These are phyloP conservation scores for Lactarius tabidus DNA, from an alignment of 768 basidiomycete genomes.

Conservation along the genomic window DNA sequence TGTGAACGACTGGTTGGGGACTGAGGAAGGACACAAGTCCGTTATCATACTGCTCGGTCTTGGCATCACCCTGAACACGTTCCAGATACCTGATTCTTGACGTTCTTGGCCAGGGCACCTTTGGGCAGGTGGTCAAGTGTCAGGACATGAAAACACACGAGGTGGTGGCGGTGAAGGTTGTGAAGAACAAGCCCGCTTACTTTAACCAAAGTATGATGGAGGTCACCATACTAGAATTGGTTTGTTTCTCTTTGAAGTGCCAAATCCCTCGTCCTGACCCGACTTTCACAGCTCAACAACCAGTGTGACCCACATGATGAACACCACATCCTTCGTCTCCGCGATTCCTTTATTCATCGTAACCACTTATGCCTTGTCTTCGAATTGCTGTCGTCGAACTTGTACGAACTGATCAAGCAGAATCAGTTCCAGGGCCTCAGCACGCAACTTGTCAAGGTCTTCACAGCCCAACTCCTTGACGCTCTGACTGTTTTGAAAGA, in stretches of 20 bases:
- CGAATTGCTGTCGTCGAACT: slow-evolving; percentile 92
- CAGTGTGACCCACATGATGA: slow-evolving; percentile 90
- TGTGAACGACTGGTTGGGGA: slow-evolving; percentile 96
- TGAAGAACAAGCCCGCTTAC: slow-evolving; percentile 99
- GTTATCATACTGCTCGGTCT: slow-evolving; percentile 32
- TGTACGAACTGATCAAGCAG: slow-evolving; percentile 99
- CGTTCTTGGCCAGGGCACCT: slow-evolving; percentile 97
- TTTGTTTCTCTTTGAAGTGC: slow-evolving; percentile 40
- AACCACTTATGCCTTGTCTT: slow-evolving; percentile 97
- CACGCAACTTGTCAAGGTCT: slow-evolving; percentile 97
- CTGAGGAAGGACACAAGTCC: slow-evolving; percentile 92
- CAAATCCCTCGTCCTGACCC: not conserved
- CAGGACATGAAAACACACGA: slow-evolving; percentile 99
- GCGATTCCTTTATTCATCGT: slow-evolving; percentile 95
- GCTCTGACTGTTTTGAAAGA: slow-evolving; percentile 91
- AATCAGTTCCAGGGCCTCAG: slow-evolving; percentile 98
- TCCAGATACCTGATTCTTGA: slow-evolving; percentile 92
- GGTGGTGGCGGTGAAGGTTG: slow-evolving; percentile 97
- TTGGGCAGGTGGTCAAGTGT: slow-evolving; percentile 99
- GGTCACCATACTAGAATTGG: slow-evolving; percentile 94
- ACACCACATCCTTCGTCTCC: slow-evolving; percentile 93
- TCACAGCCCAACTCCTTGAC: slow-evolving; percentile 93
- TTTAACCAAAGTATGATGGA: slow-evolving; percentile 99
- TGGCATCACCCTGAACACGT: slow-evolving; percentile 21
- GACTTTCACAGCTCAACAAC: slow-evolving; percentile 72